Conservation (phyloP, 1,284 basidiomycete species). For the Boletus hoseneyae region DNA sequence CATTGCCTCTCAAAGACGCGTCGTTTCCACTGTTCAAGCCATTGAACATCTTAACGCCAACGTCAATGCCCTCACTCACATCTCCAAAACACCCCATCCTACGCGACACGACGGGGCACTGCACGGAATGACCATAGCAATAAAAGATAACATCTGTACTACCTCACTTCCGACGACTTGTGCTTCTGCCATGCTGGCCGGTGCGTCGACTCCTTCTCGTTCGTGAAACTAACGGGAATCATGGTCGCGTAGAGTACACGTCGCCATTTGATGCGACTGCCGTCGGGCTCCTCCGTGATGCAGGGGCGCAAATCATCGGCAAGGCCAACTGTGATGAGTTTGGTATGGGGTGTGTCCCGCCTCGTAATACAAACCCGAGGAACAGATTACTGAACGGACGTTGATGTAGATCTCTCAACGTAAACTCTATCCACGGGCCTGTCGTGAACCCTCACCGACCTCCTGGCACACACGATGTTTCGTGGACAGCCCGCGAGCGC, state of each 20-base stretch:
- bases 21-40: constrained; percentile 10
- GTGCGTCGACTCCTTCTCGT: constrained; percentile 36
- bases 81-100: constrained; percentile 5
- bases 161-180: constrained; percentile 70
- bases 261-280: constrained; percentile 90
- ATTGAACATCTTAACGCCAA: constrained; percentile 10
- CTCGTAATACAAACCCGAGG: not conserved
- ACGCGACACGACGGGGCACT: constrained; percentile 24
- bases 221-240: not conserved
- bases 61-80: constrained; percentile 22
- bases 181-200: constrained; percentile 69
- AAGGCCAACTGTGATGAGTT: constrained; percentile 99
- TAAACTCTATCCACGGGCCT: constrained; percentile 68
- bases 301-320: constrained; percentile 75
- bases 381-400: not conserved
- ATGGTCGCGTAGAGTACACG: constrained; percentile 50
- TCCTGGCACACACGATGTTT: constrained; percentile 14
- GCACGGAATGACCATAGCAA: constrained; percentile 51
- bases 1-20: constrained; percentile 6
- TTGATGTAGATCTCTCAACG: constrained; percentile 62
- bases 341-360: constrained; percentile 82
- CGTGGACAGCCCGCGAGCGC: constrained; percentile 36
- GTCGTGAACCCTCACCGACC: constrained; percentile 71
- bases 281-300: constrained; percentile 57
- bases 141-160: constrained; percentile 90